Conservation (phyloP, 768 basidiomycete genomes). For the Omphalotus guepiniiformis region DNA sequence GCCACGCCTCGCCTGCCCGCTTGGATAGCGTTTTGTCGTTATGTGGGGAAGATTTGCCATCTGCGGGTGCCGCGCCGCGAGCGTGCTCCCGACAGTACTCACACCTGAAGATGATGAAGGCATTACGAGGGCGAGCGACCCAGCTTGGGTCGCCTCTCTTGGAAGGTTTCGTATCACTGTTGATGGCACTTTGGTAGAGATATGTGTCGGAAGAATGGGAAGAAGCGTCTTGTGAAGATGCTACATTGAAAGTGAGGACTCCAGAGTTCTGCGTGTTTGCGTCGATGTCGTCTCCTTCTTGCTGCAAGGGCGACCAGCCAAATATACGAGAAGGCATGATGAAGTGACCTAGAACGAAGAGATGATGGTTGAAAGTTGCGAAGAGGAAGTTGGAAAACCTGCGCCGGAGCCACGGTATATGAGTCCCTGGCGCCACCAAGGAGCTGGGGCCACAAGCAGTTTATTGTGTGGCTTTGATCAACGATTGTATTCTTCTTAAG, state of each 20-base stretch:
- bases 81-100: conserved; percentile 20
- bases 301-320: conserved; percentile 1
- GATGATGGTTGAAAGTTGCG: no score
- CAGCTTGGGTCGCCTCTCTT: conserved; percentile 5
- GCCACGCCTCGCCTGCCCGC: conserved; percentile 61
- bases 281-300: background rate
- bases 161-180: background rate
- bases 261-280: background rate
- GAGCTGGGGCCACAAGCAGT: no score
- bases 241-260: no score
- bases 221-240: no score
- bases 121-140: conserved; percentile 49
- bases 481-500: background rate
- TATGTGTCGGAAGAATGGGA: background rate
- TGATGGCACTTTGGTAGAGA: background rate
- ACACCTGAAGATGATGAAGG: conserved; percentile 56
- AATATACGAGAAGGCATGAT: background rate
- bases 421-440: no score
- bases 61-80: background rate
- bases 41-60: conserved; percentile 24
- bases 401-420: no score
- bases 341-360: no score
- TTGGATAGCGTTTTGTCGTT: conserved; percentile 41
- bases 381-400: no score
- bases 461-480: background rate